A percentile compares a stretch with the other conserved stretches of the same genome.
Evolutionary conservation across 169 alveolate species (phyloP).

Genomic region (Cystoisospora suis): DNA sequence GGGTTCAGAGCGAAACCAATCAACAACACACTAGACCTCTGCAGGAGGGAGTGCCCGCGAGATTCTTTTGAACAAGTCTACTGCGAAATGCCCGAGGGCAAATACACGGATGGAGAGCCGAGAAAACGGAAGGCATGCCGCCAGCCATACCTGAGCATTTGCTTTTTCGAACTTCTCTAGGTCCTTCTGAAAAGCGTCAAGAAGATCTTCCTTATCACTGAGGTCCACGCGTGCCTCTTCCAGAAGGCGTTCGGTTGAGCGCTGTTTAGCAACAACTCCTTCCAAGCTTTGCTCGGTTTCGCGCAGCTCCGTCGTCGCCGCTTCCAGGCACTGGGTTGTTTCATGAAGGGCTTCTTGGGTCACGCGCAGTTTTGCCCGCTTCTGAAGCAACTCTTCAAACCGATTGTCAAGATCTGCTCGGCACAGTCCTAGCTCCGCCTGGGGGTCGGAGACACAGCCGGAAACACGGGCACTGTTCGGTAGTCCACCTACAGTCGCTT

Average conservation of each 20-base stretch:
- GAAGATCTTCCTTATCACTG: background rate
- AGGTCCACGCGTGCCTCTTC: background rate
- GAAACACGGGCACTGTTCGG: too few species aligned
- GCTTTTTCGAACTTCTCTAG: background rate
- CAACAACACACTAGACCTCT: too few species aligned
- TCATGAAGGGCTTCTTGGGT: background rate
- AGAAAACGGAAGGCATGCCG: background rate
- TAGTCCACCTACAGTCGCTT: too few species aligned
- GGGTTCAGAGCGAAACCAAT: too few species aligned
- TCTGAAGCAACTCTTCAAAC: conserved; percentile 6
- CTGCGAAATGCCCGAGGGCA: too few species aligned
- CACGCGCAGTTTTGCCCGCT: background rate
- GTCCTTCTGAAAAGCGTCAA: background rate
- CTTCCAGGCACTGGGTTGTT: background rate
- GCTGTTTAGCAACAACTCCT: background rate
- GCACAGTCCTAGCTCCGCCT: background rate
- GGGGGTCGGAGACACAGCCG: too few species aligned
- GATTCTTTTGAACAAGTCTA: too few species aligned
- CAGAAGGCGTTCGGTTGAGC: background rate
- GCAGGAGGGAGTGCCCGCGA: too few species aligned
- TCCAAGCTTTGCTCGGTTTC: background rate
- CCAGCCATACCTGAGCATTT: background rate
- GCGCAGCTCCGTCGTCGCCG: background rate
- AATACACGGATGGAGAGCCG: background rate
- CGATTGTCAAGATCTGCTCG: background rate